Base-by-base conservation (phyloP, 495 filamentous ascomycete species). In the Evansstolkia leycettana region DNA sequence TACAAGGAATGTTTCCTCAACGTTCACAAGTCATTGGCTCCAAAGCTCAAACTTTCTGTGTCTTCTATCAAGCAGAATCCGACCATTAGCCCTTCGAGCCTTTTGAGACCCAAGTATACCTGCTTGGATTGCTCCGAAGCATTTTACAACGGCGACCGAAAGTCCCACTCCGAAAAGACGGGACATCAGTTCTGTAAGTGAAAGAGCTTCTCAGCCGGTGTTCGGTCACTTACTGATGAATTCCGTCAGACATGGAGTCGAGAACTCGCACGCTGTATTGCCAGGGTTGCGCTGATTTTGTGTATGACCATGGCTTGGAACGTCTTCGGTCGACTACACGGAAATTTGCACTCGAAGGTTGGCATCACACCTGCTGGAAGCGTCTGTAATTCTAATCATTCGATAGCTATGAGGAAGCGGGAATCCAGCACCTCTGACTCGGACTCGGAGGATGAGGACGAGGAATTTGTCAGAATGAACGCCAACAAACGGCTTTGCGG, bases 221-320 rank as follows among this genome's bases (percentile, higher is more conserved):
- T 16, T 23, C 17, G 13, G 3, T 3, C n/a, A 17, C 20, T 7
- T 9, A 16, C 0, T n/a, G 9, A 11, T 28, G 23, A 5, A 18
- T 29, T 12, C 28, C 17, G 14, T 14, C 34, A 92, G 85, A 85
- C 50, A 79, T 92, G 40, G 87, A 94, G 45, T 89, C 85, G 2
- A 67, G 79, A 37, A 76, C 64, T 41, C 84, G 83, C 5, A 68
- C 72, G 31, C 48, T 94, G 2, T 93, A 78, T 49, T 94, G 87
- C 58, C 82, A 89, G 45, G 67, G 75, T 40, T 94, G 87, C 47
- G 69, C 73, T 26, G 87, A 94, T 51, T 80, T 90, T 41, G 76
- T 94, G 28, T 93, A 84, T 62, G 87, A 94, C 46, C 80, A 83
- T 30, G 78, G 76, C 6, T 62, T 93, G 17, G 87, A 94, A 46